Percentiles rank a stretch among this genome's conserved stretches.
Evolutionary conservation across 768 basidiomycete genomes (phyloP).

Genomic region (Pleurotus platypus): DNA sequence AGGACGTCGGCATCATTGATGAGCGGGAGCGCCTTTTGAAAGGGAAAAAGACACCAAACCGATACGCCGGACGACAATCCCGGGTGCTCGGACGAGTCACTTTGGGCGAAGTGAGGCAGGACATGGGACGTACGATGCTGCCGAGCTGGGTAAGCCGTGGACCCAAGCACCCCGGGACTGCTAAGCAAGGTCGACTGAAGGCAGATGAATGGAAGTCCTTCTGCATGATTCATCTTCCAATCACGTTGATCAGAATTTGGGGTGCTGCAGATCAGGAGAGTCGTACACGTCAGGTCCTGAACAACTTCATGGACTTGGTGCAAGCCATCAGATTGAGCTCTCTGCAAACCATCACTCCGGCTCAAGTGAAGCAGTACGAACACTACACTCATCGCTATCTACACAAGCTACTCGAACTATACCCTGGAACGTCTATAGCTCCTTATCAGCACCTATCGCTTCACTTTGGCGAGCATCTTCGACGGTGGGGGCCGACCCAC

Average conservation of each 20-base stretch:
- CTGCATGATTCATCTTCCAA: slow-evolving; percentile 27
- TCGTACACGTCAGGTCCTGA: slow-evolving; percentile 16
- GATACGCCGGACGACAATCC: not conserved
- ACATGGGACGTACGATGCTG: slow-evolving; percentile 15
- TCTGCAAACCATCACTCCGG: slow-evolving; percentile 16
- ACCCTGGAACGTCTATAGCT: slow-evolving; percentile 19
- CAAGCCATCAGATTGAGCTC: slow-evolving; percentile 27
- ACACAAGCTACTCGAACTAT: slow-evolving; percentile 22
- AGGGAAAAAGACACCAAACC: not conserved
- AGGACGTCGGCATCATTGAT: not conserved
- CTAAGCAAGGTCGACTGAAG: no score
- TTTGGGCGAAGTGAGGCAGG: slow-evolving; percentile 9
- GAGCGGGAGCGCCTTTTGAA: not conserved
- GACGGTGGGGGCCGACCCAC: slow-evolving; percentile 30
- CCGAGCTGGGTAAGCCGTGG: slow-evolving; percentile 14
- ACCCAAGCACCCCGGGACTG: no score
- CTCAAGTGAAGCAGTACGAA: slow-evolving; percentile 21
- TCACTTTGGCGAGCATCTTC: slow-evolving; percentile 28
- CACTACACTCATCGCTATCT: slow-evolving; percentile 29
- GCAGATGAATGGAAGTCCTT: slow-evolving; percentile 31
- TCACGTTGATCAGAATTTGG: slow-evolving; percentile 34
- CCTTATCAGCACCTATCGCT: slow-evolving; percentile 38
- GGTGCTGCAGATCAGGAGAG: slow-evolving; percentile 10
- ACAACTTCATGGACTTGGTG: slow-evolving; percentile 32
- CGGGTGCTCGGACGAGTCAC: not conserved